Base-by-base conservation (phyloP, 306 rosid genomes). In the Rosa persica region DNA sequence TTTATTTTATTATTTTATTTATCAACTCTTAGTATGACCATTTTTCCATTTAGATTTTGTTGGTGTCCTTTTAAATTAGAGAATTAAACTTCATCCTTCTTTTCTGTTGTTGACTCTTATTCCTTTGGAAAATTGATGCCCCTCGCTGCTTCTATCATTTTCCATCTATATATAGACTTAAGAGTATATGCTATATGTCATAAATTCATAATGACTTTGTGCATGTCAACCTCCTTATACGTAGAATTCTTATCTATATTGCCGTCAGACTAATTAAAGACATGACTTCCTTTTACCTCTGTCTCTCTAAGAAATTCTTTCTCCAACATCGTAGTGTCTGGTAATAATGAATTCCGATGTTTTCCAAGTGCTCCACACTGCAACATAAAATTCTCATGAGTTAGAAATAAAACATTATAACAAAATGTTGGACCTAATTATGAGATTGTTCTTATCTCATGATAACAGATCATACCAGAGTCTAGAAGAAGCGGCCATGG, bases 251-350 rank as follows among this genome's bases (percentile, higher is more conserved):
- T 20, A 23, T 22, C 0, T 58, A 23, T n/a, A 52, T 6, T 6
- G 2, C 12, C 16, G 9, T 9, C 27, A 55, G 30, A 51, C 2
- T 16, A n/a, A 25, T 30, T 30, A 30, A 30, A 30, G 1, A 1
- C 34, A 30, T 30, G 34, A 30, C 2, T 30, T 30, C 12, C 74
- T 36, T 25, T 73, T 74, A 92, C 98, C 89, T 84, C 12, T 86
- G 81, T 34, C 80, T 88, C 46, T 81, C 91, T 82, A 88, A 27
- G 88, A 94, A 94, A 71, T 87, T 92, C 70, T 87, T 86, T 78
- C 95, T 92, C 98, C 98, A 94, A 78, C 22, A 81, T 82, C 93
- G 85, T 27, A 88, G 87, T 3, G 98, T 95, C 44, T 86, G 91
- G 81, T 89, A 84, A 88, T 90, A 95, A 88, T 92, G 98, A 81